Percentiles rank a stretch among this genome's conserved stretches.
Evolutionary conservation across 306 rosid species (phyloP).

Genomic region (Cicer judaicum): DNA sequence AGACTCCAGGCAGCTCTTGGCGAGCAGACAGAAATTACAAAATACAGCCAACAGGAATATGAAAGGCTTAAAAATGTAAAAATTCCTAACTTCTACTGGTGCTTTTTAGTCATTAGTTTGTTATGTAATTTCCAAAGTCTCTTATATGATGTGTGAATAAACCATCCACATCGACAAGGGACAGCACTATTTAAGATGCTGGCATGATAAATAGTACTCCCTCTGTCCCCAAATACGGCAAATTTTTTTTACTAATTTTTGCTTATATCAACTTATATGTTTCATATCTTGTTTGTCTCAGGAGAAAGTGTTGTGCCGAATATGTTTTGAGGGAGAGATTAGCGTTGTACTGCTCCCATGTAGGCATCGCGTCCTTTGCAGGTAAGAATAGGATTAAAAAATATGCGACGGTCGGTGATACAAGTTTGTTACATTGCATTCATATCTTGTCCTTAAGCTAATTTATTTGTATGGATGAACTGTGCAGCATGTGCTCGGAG

Average conservation of each 20-base stretch:
- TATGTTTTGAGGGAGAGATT: constrained; percentile 93
- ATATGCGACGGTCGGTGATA: constrained; percentile 5
- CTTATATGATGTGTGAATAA: not conserved
- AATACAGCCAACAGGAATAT: constrained; percentile 88
- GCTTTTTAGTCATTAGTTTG: constrained; percentile 13
- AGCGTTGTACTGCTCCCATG: constrained; percentile 92
- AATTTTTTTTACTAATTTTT: no score
- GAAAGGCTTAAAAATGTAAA: constrained; percentile 94
- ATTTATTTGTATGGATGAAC: constrained; percentile 32
- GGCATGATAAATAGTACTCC: not conserved
- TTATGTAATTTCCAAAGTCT: constrained; percentile 35
- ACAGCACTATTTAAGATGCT: not conserved
- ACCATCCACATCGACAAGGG: not conserved
- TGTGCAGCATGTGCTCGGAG: constrained; percentile 87
- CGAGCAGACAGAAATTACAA: constrained; percentile 91
- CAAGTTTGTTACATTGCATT: constrained; percentile 8
- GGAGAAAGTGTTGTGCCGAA: constrained; percentile 95
- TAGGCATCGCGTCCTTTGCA: constrained; percentile 90
- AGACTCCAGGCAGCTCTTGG: constrained; percentile 98
- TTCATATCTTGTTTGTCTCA: constrained; percentile 45
- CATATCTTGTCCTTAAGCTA: constrained; percentile 31
- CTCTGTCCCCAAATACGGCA: no score
- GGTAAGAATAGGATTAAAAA: constrained; percentile 69
- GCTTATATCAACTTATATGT: constrained; percentile 20
- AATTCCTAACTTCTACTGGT: constrained; percentile 33